Percentiles rank a stretch among this genome's conserved stretches.
Evolutionary conservation across 83 land plant genomes (phyloP).

Genomic region (Picea abies): DNA sequence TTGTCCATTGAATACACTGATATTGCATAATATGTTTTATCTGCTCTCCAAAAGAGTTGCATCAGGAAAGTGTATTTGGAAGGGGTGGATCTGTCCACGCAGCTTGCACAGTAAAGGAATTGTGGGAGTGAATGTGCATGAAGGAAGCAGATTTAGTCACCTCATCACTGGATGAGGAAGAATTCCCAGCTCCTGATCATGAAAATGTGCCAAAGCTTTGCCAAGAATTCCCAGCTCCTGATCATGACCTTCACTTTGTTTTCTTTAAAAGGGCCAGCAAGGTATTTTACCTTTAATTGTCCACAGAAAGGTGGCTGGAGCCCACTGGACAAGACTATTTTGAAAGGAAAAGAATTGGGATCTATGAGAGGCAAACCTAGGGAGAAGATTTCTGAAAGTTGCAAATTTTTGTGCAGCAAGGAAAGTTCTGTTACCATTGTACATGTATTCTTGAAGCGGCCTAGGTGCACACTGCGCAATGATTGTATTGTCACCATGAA

Average conservation of each 20-base stretch:
- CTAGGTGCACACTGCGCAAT: too few relatives aligned
- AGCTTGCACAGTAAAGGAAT: conserved; percentile 97
- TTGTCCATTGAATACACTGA: conserved; percentile 72
- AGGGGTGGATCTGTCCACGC: conserved; percentile 99
- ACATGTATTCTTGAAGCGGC: too few relatives aligned
- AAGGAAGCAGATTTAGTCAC: conserved; percentile 63
- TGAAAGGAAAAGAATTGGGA: conserved; percentile 45
- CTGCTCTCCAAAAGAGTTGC: conserved; percentile 61
- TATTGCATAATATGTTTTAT: conserved; percentile 88
- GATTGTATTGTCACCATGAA: too few relatives aligned
- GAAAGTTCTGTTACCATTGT: too few relatives aligned
- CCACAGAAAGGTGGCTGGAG: conserved; percentile 53
- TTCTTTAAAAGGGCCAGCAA: conserved; percentile 73
- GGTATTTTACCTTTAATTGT: conserved; percentile 54
- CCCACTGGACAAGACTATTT: conserved; percentile 84
- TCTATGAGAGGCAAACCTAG: too few relatives aligned
- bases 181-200: background rate
- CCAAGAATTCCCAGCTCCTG: conserved; percentile 23
- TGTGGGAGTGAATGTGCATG: conserved; percentile 74
- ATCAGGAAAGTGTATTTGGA: conserved; percentile 92
- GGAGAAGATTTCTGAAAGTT: too few relatives aligned
- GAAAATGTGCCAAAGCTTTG: conserved; percentile 48
- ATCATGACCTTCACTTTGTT: conserved; percentile 80
- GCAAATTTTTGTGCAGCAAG: too few relatives aligned
- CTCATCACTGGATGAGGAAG: conserved; percentile 63